Conservation (phyloP, 805 yeast genomes). For the Cyberlindnera amylophila region DNA sequence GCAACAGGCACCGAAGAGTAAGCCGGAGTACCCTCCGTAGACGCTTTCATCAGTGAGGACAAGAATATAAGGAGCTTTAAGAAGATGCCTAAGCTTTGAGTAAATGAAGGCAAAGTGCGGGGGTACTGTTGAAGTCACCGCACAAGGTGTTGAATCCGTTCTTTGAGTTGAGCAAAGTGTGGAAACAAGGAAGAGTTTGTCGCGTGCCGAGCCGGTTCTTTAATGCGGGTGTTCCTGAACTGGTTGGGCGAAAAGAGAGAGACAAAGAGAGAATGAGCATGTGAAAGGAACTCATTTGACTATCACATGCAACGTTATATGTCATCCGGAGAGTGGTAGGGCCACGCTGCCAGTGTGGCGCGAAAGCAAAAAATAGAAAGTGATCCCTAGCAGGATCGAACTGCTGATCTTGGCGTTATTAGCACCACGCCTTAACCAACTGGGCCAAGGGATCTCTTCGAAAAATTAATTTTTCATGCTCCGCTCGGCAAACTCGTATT, state of each 20-base stretch:
- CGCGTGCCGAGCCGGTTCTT: slow-evolving; percentile 4
- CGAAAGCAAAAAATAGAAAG: slow-evolving; percentile 15
- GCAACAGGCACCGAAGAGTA: neutral
- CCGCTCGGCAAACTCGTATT: too few relatives aligned
- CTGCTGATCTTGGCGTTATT: slow-evolving; percentile 66
- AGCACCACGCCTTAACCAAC: slow-evolving; percentile 61
- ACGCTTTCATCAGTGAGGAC: neutral
- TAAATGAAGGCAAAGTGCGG: neutral
- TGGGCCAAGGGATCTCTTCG: slow-evolving; percentile 51
- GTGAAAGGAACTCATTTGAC: neutral
- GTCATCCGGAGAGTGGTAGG: neutral
- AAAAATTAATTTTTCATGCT: too few relatives aligned
- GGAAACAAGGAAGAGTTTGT: neutral
- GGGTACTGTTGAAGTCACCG: slow-evolving; percentile 10
- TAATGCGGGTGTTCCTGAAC: neutral
- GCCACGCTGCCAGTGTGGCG: neutral
- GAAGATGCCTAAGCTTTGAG: neutral
- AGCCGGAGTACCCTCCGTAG: neutral
- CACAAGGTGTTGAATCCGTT: neutral
- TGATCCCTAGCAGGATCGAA: slow-evolving; percentile 88
- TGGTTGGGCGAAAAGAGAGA: neutral
- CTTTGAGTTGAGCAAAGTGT: slow-evolving; percentile 11
- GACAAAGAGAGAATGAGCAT: slow-evolving; percentile 1
- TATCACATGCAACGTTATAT: slow-evolving; percentile 6
- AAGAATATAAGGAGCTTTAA: too few relatives aligned